Base-by-base conservation (phyloP, 495 filamentous ascomycete genomes). In the Bryoglossum gracile region DNA sequence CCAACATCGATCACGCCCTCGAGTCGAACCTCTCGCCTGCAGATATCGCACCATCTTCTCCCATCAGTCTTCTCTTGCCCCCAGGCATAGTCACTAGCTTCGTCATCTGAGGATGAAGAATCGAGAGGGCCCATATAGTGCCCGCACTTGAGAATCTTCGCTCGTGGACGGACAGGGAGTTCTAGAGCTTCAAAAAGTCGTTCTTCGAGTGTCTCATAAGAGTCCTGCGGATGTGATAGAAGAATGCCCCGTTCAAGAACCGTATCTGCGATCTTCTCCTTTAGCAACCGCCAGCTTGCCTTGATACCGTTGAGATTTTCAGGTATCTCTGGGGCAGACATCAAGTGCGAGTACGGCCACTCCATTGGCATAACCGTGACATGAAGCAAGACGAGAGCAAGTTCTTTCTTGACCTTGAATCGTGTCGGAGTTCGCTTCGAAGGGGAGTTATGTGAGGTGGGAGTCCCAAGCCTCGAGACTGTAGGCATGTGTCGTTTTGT, bases 131-230 rank as follows among this genome's bases (percentile, higher is more conserved):
- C 74, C 13, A 75, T 73, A 60, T 81, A 80, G 58, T 96, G 88
- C 0, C 92, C 92, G 46, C 87, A 87, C 57, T 86, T 84, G 2
- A 91, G 65, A 35, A 88, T 77, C 2, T 83, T 69, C 0, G 87
- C 83, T 32, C 73, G 61, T n/a, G 69, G 63, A 17, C 62, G 64
- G 1, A 76, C 68, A 28, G 82, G 82, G 10, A 95, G 67, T 55
- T 95, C 88, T 21, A 98, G 66, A 6, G 84, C 82, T 64, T 95
- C 91, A 3, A 96, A 66, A n/a, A 98, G 68, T 13, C 89, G 74
- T 63, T 96, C 92, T 64, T 98, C 92, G 0, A 98, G 77, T 19
- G 95, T 65, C 58, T 94, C 91, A 59, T 90, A 96, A 54, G 94
- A 83, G 49, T 89, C 87, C 56, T 84, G 79, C 10, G 92, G 92